These are phyloP conservation scores for Schizophyllum commune DNA, from an alignment of 1,284 basidiomycete species.

Conservation along the genomic window DNA sequence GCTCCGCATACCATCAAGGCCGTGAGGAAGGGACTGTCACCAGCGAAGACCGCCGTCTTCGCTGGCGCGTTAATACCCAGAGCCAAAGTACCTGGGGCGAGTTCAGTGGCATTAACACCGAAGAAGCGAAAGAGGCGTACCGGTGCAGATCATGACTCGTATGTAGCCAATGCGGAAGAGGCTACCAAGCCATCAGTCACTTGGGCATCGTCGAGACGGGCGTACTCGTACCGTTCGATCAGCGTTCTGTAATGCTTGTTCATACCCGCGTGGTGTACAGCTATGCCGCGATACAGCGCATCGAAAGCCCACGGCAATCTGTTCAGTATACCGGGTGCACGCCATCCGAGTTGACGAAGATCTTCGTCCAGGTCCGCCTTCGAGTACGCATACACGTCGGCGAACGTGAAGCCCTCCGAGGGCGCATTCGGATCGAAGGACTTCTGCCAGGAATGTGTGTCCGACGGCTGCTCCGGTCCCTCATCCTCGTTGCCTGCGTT, in stretches of 20 bases:
- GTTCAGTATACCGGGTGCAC: conserved; percentile 22
- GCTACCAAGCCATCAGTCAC: conserved; percentile 21
- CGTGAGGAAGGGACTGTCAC: conserved; percentile 59
- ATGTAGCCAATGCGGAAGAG: conserved; percentile 55
- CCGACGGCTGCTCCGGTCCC: conserved; percentile 17
- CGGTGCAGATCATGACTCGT: conserved; percentile 58
- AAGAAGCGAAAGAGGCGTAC: conserved; percentile 20
- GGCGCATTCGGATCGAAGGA: conserved; percentile 54
- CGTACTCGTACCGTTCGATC: conserved; percentile 44
- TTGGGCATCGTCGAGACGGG: neutral
- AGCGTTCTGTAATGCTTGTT: conserved; percentile 50
- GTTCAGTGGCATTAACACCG: conserved; percentile 1
- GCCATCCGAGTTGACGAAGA: conserved; percentile 30
- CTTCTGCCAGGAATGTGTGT: conserved; percentile 35
- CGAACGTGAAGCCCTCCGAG: conserved; percentile 52
- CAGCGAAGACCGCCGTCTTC: conserved; percentile 58
- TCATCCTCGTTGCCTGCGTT: conserved; percentile 32
- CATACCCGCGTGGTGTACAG: conserved; percentile 66
- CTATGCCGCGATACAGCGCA: conserved; percentile 53
- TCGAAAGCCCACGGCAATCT: conserved; percentile 30
- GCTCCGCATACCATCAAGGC: conserved; percentile 44
- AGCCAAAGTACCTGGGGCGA: conserved; percentile 48
- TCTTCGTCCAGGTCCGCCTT: conserved; percentile 43
- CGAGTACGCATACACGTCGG: conserved; percentile 35
- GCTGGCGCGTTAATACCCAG: conserved; percentile 69